Evolutionary conservation across 2,329 filamentous ascomycete genomes (phyloP), one percentile per base, ranked within the genome.

Genomic region (Fusarium citri): DNA sequence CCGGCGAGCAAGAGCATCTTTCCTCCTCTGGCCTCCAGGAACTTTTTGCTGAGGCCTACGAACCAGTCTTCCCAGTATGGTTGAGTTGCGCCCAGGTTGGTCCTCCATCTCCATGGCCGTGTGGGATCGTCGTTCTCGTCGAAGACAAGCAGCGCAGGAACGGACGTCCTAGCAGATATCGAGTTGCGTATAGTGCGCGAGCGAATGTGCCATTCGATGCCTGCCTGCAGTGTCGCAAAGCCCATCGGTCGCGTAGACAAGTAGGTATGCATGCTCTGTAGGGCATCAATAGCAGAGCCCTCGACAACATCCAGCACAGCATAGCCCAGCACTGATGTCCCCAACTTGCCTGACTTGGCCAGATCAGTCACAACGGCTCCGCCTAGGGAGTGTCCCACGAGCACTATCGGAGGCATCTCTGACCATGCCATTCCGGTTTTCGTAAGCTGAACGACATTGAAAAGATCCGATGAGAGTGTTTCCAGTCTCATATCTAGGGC

Each of bases 1-100:
- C 94, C 94, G 5, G 94, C 95, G 31, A 98, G 86, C 54, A 98
- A 81, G 53, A 98, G 82, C 65, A 97, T 80, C 79, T 98, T 98
- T 11, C 94, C 94, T 28, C 93, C 94, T 67, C 87, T 89, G 0
- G 92, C 93, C 55, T 85, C 86, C 45, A 98, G 84, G 77, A 98
- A 99, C 81, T 97, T 97, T 74, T 88, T 88, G 78, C 93, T 97
- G 74, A 98, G 85, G 0, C 94, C 94, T 14, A 88, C 85, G 76
- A 98, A 98, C 95, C 95, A 99, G 70, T 89, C 92, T 78, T 96
- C 91, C 95, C 95, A 99, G 79, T 94, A 98, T 1, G 92, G 89
- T 76, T 97, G 92, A 11, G 96, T 98, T 40, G 89, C 88, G 1
- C 86, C 88, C 26, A 98, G 85, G 76, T 98, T 90, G 5, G 96